A percentile compares a stretch with the other conserved stretches of the same genome.
Evolutionary conservation across 2,329 filamentous ascomycete species (phyloP).

Genomic region (Magnaporthales sp.): DNA sequence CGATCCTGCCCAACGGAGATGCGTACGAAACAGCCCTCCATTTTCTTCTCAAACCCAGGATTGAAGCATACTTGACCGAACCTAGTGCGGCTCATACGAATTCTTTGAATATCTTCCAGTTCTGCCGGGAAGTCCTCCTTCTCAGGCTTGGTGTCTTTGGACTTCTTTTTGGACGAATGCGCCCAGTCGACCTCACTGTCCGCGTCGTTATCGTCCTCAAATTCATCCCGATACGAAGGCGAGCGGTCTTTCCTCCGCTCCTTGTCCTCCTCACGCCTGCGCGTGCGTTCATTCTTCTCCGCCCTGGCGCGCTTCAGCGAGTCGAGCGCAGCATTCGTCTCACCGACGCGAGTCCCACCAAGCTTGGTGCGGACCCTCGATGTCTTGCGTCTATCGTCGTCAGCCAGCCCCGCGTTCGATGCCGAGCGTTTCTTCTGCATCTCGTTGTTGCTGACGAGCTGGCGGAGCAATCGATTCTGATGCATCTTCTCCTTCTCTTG

Average conservation of each 20-base stretch:
- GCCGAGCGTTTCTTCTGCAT: slow-evolving; percentile 72
- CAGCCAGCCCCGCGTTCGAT: slow-evolving; percentile 68
- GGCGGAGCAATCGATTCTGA: slow-evolving; percentile 74
- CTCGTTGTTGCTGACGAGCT: slow-evolving; percentile 61
- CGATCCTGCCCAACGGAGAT: slow-evolving; percentile 74
- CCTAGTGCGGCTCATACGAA: slow-evolving; percentile 74
- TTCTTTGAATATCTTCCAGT: slow-evolving; percentile 73
- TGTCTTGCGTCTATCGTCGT: slow-evolving; percentile 62
- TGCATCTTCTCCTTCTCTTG: slow-evolving; percentile 73
- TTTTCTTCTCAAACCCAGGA: slow-evolving; percentile 74
- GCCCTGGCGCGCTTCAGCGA: slow-evolving; percentile 51
- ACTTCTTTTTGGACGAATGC: slow-evolving; percentile 39
- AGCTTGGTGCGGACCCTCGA: slow-evolving; percentile 62
- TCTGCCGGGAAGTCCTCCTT: slow-evolving; percentile 59
- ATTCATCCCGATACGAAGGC: slow-evolving; percentile 4
- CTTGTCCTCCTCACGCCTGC: slow-evolving; percentile 54
- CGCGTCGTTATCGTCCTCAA: slow-evolving; percentile 53
- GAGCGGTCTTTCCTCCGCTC: slow-evolving; percentile 41
- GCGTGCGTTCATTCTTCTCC: slow-evolving; percentile 56
- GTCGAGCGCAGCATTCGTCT: slow-evolving; percentile 67
- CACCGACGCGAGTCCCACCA: slow-evolving; percentile 57
- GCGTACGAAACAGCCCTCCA: slow-evolving; percentile 77
- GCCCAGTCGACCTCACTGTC: slow-evolving; percentile 78
- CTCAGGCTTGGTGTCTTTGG: slow-evolving; percentile 42
- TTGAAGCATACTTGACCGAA: slow-evolving; percentile 92